phyloP scores from a whole-genome alignment of 129 eudicot genomes.

The Saussurea involucrata region DNA sequence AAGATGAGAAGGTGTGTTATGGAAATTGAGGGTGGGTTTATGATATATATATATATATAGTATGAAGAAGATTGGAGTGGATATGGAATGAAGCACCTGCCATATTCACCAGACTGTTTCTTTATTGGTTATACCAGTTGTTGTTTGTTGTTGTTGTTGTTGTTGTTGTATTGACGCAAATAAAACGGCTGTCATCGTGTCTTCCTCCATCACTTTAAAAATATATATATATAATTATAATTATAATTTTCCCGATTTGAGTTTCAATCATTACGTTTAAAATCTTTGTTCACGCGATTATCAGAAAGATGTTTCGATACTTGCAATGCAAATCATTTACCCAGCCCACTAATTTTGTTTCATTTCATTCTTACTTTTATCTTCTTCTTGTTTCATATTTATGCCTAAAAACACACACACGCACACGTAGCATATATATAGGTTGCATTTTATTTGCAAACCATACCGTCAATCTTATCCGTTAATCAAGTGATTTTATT shows the following conservation, averaged over 20 bases:
- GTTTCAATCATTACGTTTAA: background rate
- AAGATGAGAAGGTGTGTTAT: background rate
- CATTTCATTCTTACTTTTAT: no score
- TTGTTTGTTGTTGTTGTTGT: no score
- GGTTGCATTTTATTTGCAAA: no score
- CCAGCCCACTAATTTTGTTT: background rate
- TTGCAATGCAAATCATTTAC: background rate
- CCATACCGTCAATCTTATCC: no score
- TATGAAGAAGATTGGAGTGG: background rate
- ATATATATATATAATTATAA: no score
- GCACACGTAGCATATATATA: no score
- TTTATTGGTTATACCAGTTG: background rate
- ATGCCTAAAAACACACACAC: no score
- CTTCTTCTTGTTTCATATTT: background rate
- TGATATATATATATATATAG: background rate
- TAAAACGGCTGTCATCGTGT: background rate
- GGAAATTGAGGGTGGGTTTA: background rate
- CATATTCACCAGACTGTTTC: background rate
- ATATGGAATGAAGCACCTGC: background rate
- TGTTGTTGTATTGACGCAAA: background rate
- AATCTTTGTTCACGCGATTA: background rate
- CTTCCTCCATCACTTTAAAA: background rate
- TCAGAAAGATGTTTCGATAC: background rate
- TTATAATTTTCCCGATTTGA: background rate
- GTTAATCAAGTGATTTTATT: no score